phyloP scores from a whole-genome alignment of 805 yeast species.

The Pichia ethanolica region DNA sequence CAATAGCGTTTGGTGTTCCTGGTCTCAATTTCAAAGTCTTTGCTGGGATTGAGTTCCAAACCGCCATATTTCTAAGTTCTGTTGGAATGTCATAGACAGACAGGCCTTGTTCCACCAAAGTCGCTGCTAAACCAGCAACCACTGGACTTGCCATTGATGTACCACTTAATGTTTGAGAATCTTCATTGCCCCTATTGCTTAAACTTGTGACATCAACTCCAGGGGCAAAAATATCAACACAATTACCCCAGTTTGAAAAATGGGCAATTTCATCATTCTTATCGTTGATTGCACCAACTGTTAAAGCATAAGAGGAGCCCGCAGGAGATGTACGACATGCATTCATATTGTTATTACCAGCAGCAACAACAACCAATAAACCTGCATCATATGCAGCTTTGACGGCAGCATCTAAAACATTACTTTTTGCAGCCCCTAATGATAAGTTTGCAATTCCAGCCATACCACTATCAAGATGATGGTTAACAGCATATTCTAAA shows the following conservation, averaged over 20 bases:
- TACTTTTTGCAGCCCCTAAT: constrained; percentile 65
- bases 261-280: constrained; percentile 58
- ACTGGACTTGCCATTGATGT: constrained; percentile 80
- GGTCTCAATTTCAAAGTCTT: constrained; percentile 39
- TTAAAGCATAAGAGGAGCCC: constrained; percentile 59
- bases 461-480: constrained; percentile 31
- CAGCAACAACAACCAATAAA: constrained; percentile 68
- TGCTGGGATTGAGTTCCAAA: constrained; percentile 40
- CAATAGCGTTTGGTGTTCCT: constrained; percentile 56
- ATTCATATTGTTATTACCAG: constrained; percentile 73
- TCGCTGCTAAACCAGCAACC: constrained; percentile 59
- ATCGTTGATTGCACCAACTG: constrained; percentile 89
- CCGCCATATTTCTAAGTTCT: constrained; percentile 38
- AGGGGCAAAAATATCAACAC: constrained; percentile 80
- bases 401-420: constrained; percentile 66
- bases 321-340: constrained; percentile 89
- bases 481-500: constrained; percentile 60
- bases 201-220: constrained; percentile 65
- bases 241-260: constrained; percentile 90
- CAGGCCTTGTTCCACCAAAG: constrained; percentile 46
- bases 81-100: constrained; percentile 34
- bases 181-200: constrained; percentile 22
- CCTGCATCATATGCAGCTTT: constrained; percentile 71
- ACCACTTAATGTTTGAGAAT: constrained; percentile 46
- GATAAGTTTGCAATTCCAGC: constrained; percentile 73